These are phyloP conservation scores for Hypoxylon crocopeplum DNA, from an alignment of 495 filamentous ascomycete genomes.

Conservation along the genomic window DNA sequence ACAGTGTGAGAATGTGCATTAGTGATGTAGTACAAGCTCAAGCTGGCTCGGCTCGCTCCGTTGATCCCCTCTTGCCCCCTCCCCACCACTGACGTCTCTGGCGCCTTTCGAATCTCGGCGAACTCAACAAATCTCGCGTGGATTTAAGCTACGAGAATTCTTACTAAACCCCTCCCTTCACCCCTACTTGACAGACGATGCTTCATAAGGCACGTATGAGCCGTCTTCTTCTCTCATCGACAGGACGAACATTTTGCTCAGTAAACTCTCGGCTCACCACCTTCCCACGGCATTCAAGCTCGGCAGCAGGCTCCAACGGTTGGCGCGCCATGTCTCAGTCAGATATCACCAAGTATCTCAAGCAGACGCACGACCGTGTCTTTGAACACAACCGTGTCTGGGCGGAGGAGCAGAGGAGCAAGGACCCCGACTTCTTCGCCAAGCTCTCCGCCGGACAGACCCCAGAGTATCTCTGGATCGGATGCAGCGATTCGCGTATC, in stretches of 20 bases:
- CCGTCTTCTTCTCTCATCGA: constrained; percentile 10
- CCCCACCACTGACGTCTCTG: too few relatives aligned
- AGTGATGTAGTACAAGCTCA: too few relatives aligned
- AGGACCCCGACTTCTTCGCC: constrained; percentile 63
- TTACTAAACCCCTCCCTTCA: neutral
- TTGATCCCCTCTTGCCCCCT: too few relatives aligned
- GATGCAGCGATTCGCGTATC: constrained; percentile 68
- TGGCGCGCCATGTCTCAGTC: constrained; percentile 42
- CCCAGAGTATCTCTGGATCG: constrained; percentile 70
- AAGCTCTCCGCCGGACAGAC: constrained; percentile 60
- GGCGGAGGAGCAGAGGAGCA: constrained; percentile 56
- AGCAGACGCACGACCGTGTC: constrained; percentile 58
- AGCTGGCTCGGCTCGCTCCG: too few relatives aligned
- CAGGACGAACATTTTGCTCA: constrained; percentile 4
- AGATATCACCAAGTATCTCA: constrained; percentile 53
- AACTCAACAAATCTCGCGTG: too few relatives aligned
- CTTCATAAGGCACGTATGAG: constrained; percentile 21
- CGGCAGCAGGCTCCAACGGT: constrained; percentile 6
- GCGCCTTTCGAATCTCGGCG: too few relatives aligned
- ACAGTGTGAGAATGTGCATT: too few relatives aligned
- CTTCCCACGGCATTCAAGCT: constrained; percentile 15
- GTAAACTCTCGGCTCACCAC: neutral
- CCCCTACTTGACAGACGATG: constrained; percentile 12
- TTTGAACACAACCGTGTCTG: constrained; percentile 62
- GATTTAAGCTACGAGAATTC: too few relatives aligned